These are phyloP conservation scores for Fusarium ramigenum DNA, from an alignment of 2,329 filamentous ascomycete genomes.

Conservation along the genomic window DNA sequence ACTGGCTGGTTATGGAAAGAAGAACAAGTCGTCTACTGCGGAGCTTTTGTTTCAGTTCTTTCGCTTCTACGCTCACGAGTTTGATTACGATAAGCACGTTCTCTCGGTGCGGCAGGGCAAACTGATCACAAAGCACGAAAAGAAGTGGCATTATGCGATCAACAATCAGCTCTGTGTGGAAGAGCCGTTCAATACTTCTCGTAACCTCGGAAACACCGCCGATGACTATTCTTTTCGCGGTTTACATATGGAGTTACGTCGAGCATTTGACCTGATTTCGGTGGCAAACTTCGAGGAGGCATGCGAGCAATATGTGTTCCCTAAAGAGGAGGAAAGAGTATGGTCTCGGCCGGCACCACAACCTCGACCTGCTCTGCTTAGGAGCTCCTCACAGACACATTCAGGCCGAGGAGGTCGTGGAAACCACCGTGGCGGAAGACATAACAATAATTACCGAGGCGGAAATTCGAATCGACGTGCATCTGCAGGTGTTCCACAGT, in stretches of 20 bases:
- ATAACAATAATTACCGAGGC: conserved; percentile 55
- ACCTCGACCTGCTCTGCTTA: conserved; percentile 64
- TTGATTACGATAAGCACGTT: conserved; percentile 86
- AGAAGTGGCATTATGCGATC: conserved; percentile 83
- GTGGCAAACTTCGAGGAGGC: conserved; percentile 82
- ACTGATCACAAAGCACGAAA: conserved; percentile 81
- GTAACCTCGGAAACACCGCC: conserved; percentile 95
- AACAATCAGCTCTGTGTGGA: conserved; percentile 94
- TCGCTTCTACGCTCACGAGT: conserved; percentile 90
- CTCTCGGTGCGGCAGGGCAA: conserved; percentile 87
- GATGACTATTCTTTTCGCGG: conserved; percentile 95
- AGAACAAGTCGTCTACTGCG: conserved; percentile 84
- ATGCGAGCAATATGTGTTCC: conserved; percentile 89
- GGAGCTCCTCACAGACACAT: conserved; percentile 70
- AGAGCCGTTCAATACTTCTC: conserved; percentile 89
- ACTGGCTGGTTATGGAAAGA: conserved; percentile 76
- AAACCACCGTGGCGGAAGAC: conserved; percentile 59
- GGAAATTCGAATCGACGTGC: conserved; percentile 60
- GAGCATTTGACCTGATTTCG: conserved; percentile 85
- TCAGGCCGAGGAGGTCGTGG: conserved; percentile 59
- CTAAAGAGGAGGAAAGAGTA: conserved; percentile 78
- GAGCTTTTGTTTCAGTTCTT: conserved; percentile 96
- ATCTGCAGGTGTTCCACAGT: conserved; percentile 61
- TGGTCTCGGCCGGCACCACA: conserved; percentile 66
- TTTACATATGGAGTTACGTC: conserved; percentile 86